A percentile compares a stretch with the other conserved stretches of the same genome.
phyloP scores from a whole-genome alignment of 257 asterid species.

The Solanum paucissectum region DNA sequence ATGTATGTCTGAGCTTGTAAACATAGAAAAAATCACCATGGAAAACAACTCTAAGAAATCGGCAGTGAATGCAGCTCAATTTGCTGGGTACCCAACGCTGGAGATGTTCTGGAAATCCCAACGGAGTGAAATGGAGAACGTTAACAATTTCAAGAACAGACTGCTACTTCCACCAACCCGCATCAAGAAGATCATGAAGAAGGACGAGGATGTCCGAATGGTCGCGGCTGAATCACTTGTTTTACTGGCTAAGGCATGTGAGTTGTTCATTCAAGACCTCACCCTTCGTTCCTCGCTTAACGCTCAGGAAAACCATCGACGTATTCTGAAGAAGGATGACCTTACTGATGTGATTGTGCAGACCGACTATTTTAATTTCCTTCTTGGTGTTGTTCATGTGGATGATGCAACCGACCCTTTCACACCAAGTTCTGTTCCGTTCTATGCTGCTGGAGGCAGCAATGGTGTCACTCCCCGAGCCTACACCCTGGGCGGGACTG shows the following conservation, averaged over 20 bases:
- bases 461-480: too few relatives aligned
- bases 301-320: slow-evolving; percentile 54
- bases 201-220: slow-evolving; percentile 87
- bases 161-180: slow-evolving; percentile 66
- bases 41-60: neutral
- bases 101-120: slow-evolving; percentile 37
- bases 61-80: neutral
- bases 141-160: slow-evolving; percentile 66
- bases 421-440: too few relatives aligned
- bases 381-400: too few relatives aligned
- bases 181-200: slow-evolving; percentile 88
- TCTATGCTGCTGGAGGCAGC: too few relatives aligned
- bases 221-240: slow-evolving; percentile 81
- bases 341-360: too few relatives aligned
- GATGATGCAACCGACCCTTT: too few relatives aligned
- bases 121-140: neutral
- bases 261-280: slow-evolving; percentile 81
- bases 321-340: too few relatives aligned
- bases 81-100: neutral
- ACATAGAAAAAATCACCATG: neutral
- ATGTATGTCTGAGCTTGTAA: neutral
- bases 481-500: too few relatives aligned
- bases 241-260: slow-evolving; percentile 81
- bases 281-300: slow-evolving; percentile 84
- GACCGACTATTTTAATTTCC: too few relatives aligned